phyloP scores from a whole-genome alignment of 2,329 filamentous ascomycete genomes.

The Fusarium miscanthi region DNA sequence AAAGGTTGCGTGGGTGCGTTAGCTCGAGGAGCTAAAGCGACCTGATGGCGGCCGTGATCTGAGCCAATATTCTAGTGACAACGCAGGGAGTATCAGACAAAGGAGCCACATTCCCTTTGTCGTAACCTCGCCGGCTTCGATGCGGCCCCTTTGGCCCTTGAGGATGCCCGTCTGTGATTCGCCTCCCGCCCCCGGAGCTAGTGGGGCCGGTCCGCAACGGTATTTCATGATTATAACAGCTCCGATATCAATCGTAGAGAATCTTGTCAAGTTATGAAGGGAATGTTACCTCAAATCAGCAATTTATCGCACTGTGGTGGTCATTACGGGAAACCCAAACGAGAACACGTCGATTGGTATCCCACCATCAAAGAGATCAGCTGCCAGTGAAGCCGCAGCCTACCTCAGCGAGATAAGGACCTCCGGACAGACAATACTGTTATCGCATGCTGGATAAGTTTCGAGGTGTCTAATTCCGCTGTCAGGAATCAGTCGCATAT shows the following conservation, averaged over 20 bases:
- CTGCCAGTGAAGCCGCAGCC: neutral
- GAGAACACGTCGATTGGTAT: neutral
- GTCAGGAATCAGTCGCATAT: conserved; percentile 31
- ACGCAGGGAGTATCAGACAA: conserved; percentile 9
- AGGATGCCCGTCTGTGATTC: conserved; percentile 9
- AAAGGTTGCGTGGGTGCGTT: conserved; percentile 21
- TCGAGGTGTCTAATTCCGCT: conserved; percentile 19
- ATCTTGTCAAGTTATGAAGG: neutral
- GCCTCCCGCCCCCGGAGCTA: conserved; percentile 11
- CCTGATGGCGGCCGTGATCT: conserved; percentile 26
- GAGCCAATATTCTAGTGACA: conserved; percentile 31
- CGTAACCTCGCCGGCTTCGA: conserved; percentile 12
- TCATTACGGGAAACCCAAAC: neutral
- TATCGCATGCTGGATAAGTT: conserved; percentile 1
- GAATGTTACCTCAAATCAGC: neutral
- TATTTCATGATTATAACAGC: neutral
- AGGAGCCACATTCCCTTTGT: conserved; percentile 20
- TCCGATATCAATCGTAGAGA: conserved; percentile 1
- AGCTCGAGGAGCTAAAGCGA: conserved; percentile 31
- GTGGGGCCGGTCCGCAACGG: conserved; percentile 31
- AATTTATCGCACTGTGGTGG: neutral
- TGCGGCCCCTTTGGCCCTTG: conserved; percentile 1
- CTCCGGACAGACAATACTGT: neutral
- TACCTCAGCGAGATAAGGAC: conserved; percentile 12
- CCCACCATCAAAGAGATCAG: conserved; percentile 4